Base-by-base conservation (phyloP, 2,329 filamentous ascomycete species). In the Phialemonium atrogriseum region DNA sequence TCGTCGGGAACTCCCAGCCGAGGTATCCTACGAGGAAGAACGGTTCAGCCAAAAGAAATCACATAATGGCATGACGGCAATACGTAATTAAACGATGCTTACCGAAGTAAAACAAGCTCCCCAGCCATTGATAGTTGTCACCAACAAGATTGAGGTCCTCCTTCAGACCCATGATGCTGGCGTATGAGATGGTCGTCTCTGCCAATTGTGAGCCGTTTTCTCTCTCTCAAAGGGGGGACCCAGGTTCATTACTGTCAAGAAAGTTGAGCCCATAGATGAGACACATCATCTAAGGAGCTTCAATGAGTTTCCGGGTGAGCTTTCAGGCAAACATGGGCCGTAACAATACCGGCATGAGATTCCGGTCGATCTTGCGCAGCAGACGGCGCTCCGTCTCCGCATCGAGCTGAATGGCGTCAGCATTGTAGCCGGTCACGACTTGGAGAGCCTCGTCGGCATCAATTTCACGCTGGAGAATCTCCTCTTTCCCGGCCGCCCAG, bases 1-100 rank as follows among this genome's bases (percentile, higher is more conserved):
- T 78, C 2, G 77, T 80, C 1, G 77, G 77, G 50, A 77, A 81
- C 48, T 82, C 77, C 68, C 68, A 80, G 3, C 65, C 70, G 11
- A 59, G 46, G 34, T 59, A 59, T 48, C 64, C 64, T 26, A 67
- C 37, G 21, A 23, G 29, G 20, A 10, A 23, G 27, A 21, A 21
- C 9, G 13, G 8, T 6, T 7, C 8, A 7, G 16, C 8, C 3
- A 10, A 2, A 21, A 19, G 16, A 21, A 5, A 9, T 9, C 7
- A 12, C 10, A 22, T 7, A 23, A 8, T 23, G n/a, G n/a, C n/a
- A n/a, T n/a, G n/a, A n/a, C n/a, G 9, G 9, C 8, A n/a, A 23
- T 23, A 23, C n/a, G 9, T 23, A n/a, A 23, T n/a, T 8, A 23
- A 23, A 23, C n/a, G n/a, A n/a, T n/a, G n/a, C n/a, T n/a, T n/a